Conservation (phyloP, 139 green algal genomes). For the Chlorella sp. region DNA sequence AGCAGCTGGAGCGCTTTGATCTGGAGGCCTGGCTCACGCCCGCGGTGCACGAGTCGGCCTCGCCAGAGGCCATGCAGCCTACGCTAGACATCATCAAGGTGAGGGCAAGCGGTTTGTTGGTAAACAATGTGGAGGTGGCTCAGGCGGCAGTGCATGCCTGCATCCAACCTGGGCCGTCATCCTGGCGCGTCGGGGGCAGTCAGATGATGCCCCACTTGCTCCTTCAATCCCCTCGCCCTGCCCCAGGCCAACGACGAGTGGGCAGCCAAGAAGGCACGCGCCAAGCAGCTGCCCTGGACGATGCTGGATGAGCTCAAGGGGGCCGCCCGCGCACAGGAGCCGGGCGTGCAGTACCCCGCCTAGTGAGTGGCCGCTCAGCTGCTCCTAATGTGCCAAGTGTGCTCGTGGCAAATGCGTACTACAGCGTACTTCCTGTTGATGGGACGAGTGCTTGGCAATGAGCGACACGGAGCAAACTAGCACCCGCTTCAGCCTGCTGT, state of each 20-base stretch:
- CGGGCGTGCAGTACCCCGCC: not conserved
- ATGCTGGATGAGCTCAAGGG: conserved; percentile 30
- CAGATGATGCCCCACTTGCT: too few relatives aligned
- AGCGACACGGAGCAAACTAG: too few relatives aligned
- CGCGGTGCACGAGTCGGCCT: not conserved
- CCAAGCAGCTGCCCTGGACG: conserved; percentile 14
- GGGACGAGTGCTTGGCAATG: too few relatives aligned
- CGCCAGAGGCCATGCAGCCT: conserved; percentile 22
- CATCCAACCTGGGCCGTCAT: too few relatives aligned
- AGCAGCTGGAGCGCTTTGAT: conserved; percentile 7
- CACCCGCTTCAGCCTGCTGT: not conserved
- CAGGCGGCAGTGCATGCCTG: too few relatives aligned
- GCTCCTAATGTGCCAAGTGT: too few relatives aligned
- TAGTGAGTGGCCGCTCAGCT: conserved; percentile 13
- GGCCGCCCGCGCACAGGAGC: not conserved
- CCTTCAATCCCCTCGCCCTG: not conserved
- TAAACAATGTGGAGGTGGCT: too few relatives aligned
- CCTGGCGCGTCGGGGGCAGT: too few relatives aligned
- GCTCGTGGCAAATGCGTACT: too few relatives aligned
- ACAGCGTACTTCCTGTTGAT: too few relatives aligned
- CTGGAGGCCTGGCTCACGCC: conserved; percentile 6
- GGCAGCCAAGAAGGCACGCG: not conserved
- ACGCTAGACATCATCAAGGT: not conserved
- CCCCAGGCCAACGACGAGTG: not conserved
- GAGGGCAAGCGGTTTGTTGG: too few relatives aligned